Conservation (phyloP, 345 rosid species). For the Eutrema heterophyllum region DNA sequence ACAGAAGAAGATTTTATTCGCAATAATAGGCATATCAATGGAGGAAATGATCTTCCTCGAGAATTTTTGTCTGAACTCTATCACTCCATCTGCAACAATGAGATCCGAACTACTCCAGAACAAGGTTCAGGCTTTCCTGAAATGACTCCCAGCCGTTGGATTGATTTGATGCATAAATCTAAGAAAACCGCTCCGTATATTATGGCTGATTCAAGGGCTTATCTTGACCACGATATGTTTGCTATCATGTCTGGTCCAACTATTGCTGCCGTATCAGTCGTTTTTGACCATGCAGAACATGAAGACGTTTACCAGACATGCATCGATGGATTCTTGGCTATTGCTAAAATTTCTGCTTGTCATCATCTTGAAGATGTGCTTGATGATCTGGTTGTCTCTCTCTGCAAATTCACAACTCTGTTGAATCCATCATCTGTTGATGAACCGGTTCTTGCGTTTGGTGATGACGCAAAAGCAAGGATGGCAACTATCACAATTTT, state of each 20-base stretch:
- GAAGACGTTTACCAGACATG: conserved; percentile 95
- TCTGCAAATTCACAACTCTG: conserved; percentile 92
- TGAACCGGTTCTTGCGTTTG: conserved; percentile 94
- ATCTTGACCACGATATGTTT: conserved; percentile 98
- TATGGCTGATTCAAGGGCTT: conserved; percentile 69
- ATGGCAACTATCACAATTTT: conserved; percentile 95
- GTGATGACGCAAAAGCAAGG: conserved; percentile 92
- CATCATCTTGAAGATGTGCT: conserved; percentile 98
- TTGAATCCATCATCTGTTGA: conserved; percentile 80
- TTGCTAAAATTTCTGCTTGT: conserved; percentile 95
- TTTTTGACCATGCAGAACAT: conserved; percentile 96
- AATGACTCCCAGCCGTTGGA: conserved; percentile 99
- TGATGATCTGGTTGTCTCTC: conserved; percentile 94
- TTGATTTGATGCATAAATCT: conserved; percentile 94
- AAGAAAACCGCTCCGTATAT: conserved; percentile 87
- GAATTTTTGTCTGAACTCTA: conserved; percentile 81
- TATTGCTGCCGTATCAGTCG: conserved; percentile 96
- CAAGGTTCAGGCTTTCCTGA: conserved; percentile 91
- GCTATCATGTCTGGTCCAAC: conserved; percentile 99
- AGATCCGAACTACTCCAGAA: conserved; percentile 95
- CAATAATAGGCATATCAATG: conserved; percentile 91
- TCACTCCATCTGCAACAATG: conserved; percentile 91
- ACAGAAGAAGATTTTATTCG: conserved; percentile 95
- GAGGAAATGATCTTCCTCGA: conserved; percentile 85
- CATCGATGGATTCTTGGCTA: conserved; percentile 95